A percentile compares a stretch with the other conserved stretches of the same genome.
These are phyloP conservation scores for Cercospora sp. DNA, from an alignment of 2,329 filamentous ascomycete genomes.

Conservation along the genomic window DNA sequence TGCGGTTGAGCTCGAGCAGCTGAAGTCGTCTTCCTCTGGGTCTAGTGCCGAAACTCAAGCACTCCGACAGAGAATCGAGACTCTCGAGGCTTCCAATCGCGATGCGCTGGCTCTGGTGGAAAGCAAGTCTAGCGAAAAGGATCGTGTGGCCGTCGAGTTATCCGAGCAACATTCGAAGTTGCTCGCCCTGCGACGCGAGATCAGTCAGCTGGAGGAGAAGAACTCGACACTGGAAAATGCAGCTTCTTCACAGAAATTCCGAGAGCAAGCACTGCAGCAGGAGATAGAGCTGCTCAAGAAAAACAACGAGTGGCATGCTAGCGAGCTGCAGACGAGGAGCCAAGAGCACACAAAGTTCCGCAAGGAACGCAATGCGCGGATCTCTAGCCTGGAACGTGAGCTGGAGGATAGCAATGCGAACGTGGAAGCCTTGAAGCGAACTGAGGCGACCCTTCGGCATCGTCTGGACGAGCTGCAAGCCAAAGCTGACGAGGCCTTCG, in stretches of 20 bases:
- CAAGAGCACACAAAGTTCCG: conserved; percentile 85
- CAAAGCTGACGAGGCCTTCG: conserved; percentile 81
- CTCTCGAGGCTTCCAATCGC: conserved; percentile 87
- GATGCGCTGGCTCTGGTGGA: conserved; percentile 88
- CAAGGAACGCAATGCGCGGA: conserved; percentile 89
- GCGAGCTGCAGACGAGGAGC: conserved; percentile 85
- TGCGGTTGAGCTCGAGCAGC: conserved; percentile 76
- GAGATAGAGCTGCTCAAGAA: conserved; percentile 85
- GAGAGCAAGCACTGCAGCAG: conserved; percentile 85
- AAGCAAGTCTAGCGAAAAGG: conserved; percentile 82
- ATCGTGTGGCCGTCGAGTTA: conserved; percentile 81
- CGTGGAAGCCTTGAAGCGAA: conserved; percentile 74
- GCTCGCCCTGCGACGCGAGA: conserved; percentile 77
- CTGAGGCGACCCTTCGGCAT: conserved; percentile 76
- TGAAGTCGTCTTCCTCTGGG: conserved; percentile 72
- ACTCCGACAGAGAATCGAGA: conserved; percentile 78
- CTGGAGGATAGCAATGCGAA: conserved; percentile 81
- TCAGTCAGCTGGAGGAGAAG: conserved; percentile 77
- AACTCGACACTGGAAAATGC: conserved; percentile 80
- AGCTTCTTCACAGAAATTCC: conserved; percentile 80
- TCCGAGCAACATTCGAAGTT: conserved; percentile 87
- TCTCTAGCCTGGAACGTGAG: conserved; percentile 82
- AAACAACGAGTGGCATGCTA: conserved; percentile 91
- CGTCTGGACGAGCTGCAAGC: conserved; percentile 80
- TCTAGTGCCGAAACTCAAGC: conserved; percentile 74